These are phyloP conservation scores for Prunus kanzakura DNA, from an alignment of 306 rosid genomes.

Conservation along the genomic window DNA sequence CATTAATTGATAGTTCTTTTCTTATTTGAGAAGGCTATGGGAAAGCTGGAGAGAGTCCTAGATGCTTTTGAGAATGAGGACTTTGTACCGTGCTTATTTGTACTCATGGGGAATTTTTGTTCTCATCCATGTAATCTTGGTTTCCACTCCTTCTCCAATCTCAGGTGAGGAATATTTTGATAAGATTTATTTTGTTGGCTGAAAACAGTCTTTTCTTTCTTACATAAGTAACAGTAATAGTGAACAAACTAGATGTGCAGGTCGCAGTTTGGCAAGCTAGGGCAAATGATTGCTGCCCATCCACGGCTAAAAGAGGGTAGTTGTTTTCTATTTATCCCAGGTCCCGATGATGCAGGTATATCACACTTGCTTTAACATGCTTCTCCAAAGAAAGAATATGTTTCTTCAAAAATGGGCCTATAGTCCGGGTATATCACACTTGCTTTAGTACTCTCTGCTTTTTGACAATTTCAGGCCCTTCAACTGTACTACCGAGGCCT, in stretches of 20 bases:
- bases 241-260: constrained; percentile 39
- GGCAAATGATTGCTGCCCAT: constrained; percentile 70
- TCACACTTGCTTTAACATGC: constrained; percentile 11
- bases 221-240: constrained; percentile 4
- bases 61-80: constrained; percentile 77
- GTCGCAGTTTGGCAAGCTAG: constrained; percentile 80
- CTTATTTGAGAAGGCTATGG: constrained; percentile 69
- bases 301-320: constrained; percentile 66
- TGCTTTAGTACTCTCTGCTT: not conserved
- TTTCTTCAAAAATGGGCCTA: constrained; percentile 5
- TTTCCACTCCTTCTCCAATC: constrained; percentile 64
- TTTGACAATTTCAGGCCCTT: constrained; percentile 54
- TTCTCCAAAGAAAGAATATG: not conserved
- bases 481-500: constrained; percentile 73
- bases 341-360: constrained; percentile 92
- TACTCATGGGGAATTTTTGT: constrained; percentile 94
- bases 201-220: constrained; percentile 10
- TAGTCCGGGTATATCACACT: not conserved
- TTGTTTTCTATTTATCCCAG: constrained; percentile 82
- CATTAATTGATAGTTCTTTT: constrained; percentile 37
- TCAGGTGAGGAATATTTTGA: constrained; percentile 48
- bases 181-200: not conserved
- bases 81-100: constrained; percentile 81
- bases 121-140: constrained; percentile 86
- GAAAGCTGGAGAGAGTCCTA: constrained; percentile 63